Evolutionary conservation across 2,329 filamentous ascomycete genomes (phyloP).

Genomic region (Sphaerostilbella broomeana): DNA sequence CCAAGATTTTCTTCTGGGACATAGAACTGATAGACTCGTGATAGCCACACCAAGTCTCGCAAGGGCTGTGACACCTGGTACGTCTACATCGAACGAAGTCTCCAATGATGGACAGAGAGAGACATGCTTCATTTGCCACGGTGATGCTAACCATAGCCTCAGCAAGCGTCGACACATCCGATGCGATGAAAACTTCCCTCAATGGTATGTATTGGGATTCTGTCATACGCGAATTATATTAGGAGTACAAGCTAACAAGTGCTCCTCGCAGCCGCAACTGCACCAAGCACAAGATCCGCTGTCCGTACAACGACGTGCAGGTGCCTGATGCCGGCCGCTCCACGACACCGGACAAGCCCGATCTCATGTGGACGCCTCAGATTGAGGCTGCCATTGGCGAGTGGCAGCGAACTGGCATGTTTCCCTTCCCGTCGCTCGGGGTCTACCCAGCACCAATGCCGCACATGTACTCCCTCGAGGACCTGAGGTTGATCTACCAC

Average conservation of each 20-base stretch:
- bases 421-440: conserved; percentile 76
- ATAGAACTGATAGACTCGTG: conserved; percentile 18
- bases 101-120: too few relatives aligned
- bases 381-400: conserved; percentile 73
- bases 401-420: conserved; percentile 78
- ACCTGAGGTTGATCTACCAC: conserved; percentile 85
- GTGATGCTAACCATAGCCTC: conserved; percentile 3
- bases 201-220: conserved; percentile 73
- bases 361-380: conserved; percentile 79
- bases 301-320: conserved; percentile 90
- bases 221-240: not conserved
- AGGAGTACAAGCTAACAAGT: conserved; percentile 11
- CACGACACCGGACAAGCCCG: conserved; percentile 55
- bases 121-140: too few relatives aligned
- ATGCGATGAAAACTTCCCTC: conserved; percentile 95
- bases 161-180: conserved; percentile 92
- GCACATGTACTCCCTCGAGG: conserved; percentile 65
- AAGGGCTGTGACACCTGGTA: conserved; percentile 95
- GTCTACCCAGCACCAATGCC: conserved; percentile 70
- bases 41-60: conserved; percentile 94
- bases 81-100: too few relatives aligned
- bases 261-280: conserved; percentile 71
- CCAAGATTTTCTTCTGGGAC: not conserved
- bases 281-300: conserved; percentile 97
- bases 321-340: conserved; percentile 55